Evolutionary conservation across 1,139 yeast genomes (phyloP).

Genomic region (Sugiyamaella neomexicana): DNA sequence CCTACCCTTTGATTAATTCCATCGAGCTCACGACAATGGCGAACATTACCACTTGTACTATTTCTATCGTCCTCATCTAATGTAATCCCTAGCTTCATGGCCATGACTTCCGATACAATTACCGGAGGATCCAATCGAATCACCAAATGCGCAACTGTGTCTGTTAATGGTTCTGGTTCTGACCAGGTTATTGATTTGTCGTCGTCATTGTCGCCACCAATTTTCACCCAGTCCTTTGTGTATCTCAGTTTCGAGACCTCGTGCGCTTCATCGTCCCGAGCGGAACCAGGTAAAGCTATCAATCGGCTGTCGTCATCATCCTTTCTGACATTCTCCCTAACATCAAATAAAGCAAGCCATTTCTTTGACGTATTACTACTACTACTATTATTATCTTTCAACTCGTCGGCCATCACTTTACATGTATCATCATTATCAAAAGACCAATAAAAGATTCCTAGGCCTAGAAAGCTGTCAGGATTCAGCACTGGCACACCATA

Average conservation of each 20-base stretch:
- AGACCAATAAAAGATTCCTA: slow-evolving; percentile 38
- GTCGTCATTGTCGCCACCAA: slow-evolving; percentile 23
- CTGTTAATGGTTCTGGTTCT: slow-evolving; percentile 32
- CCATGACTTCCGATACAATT: slow-evolving; percentile 30
- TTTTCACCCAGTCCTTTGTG: slow-evolving; percentile 34
- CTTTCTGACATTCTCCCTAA: not conserved
- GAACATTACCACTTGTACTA: slow-evolving; percentile 1
- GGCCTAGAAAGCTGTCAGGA: slow-evolving; percentile 36
- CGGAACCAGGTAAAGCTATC: not conserved
- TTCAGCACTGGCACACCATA: slow-evolving; percentile 39
- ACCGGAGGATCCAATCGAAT: slow-evolving; percentile 39
- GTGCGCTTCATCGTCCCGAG: not conserved
- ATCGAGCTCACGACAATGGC: not conserved
- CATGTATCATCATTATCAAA: slow-evolving; percentile 9
- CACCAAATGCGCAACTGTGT: slow-evolving; percentile 37
- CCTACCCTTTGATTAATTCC: slow-evolving; percentile 2
- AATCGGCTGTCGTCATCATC: not conserved
- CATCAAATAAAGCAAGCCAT: slow-evolving; percentile 17
- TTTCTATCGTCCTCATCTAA: slow-evolving; percentile 26
- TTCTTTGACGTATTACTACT: not conserved
- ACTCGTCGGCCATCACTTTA: slow-evolving; percentile 4
- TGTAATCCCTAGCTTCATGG: slow-evolving; percentile 30
- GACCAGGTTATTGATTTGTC: slow-evolving; percentile 26
- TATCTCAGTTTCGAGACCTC: slow-evolving; percentile 28
- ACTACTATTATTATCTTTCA: too few relatives aligned